These are phyloP conservation scores for Chenopodium suecicum DNA, from an alignment of 148 eudicot genomes.

Conservation along the genomic window DNA sequence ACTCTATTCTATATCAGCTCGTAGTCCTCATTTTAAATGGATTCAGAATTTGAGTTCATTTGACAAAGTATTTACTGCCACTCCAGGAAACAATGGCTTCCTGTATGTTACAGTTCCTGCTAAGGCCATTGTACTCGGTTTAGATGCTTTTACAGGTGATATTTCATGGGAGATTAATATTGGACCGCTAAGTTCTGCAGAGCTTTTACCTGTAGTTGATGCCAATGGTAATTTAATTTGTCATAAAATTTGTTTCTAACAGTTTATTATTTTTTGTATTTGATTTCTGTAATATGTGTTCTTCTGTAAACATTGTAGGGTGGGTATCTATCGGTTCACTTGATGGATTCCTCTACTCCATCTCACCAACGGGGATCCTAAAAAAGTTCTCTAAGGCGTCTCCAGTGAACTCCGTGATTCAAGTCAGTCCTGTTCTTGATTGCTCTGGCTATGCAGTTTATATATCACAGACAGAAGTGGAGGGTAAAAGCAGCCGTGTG, in stretches of 20 bases:
- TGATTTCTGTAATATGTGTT: too few species aligned
- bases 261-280: too few species aligned
- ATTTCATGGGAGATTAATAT: conserved; percentile 67
- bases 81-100: conserved; percentile 80
- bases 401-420: conserved; percentile 48
- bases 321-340: conserved; percentile 92
- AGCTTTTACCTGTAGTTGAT: conserved; percentile 68
- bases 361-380: conserved; percentile 67
- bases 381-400: conserved; percentile 53
- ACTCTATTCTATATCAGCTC: conserved; percentile 60
- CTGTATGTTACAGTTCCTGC: conserved; percentile 63
- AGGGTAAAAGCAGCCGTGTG: conserved; percentile 51
- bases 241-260: not conserved
- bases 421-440: conserved; percentile 76
- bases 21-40: conserved; percentile 68
- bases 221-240: conserved; percentile 54
- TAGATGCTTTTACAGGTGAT: conserved; percentile 65
- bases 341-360: conserved; percentile 79
- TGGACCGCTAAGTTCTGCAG: conserved; percentile 65
- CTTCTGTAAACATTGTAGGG: conserved; percentile 43
- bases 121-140: conserved; percentile 52
- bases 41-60: conserved; percentile 68
- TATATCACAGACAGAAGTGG: conserved; percentile 69
- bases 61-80: conserved; percentile 43
- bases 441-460: conserved; percentile 91